Evolutionary conservation across 1,284 basidiomycete genomes (phyloP).

Genomic region (Megacollybia platyphylla): DNA sequence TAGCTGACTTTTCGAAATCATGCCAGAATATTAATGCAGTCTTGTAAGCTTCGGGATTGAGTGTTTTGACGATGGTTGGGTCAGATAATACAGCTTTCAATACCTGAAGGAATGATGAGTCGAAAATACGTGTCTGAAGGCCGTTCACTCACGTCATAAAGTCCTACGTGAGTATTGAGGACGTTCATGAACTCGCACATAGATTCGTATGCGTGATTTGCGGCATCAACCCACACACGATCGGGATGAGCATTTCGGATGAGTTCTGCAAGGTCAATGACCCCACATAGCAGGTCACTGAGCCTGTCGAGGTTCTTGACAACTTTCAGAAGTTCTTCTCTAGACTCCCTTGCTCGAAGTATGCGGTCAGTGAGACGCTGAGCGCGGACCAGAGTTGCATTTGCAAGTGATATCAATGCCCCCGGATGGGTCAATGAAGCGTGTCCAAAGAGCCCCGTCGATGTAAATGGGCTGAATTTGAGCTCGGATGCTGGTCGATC

Average conservation of each 20-base stretch:
- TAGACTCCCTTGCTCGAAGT: conserved; percentile 47
- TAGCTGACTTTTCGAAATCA: conserved; percentile 97
- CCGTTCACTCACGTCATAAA: conserved; percentile 65
- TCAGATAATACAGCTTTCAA: conserved; percentile 54
- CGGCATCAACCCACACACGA: conserved; percentile 67
- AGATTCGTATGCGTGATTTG: conserved; percentile 82
- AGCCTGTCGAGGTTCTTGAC: conserved; percentile 93
- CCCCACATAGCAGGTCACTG: conserved; percentile 89
- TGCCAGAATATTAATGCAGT: conserved; percentile 91
- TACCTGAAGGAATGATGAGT: conserved; percentile 27
- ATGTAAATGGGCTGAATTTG: conserved; percentile 23
- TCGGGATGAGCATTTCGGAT: conserved; percentile 92
- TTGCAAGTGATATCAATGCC: conserved; percentile 50
- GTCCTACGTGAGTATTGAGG: conserved; percentile 87
- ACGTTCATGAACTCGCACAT: conserved; percentile 97
- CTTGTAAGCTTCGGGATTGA: conserved; percentile 59
- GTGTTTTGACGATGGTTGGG: conserved; percentile 42
- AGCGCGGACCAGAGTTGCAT: conserved; percentile 63
- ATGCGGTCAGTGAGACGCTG: conserved; percentile 67
- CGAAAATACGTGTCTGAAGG: conserved; percentile 7
- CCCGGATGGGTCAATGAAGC: conserved; percentile 45
- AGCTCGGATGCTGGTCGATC: conserved; percentile 38
- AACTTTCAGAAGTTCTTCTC: conserved; percentile 65
- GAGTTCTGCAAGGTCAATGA: conserved; percentile 94
- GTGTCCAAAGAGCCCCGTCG: conserved; percentile 69